Evolutionary conservation across 2,329 filamentous ascomycete genomes (phyloP).

Genomic region (Plectosphaerella cucumerina): DNA sequence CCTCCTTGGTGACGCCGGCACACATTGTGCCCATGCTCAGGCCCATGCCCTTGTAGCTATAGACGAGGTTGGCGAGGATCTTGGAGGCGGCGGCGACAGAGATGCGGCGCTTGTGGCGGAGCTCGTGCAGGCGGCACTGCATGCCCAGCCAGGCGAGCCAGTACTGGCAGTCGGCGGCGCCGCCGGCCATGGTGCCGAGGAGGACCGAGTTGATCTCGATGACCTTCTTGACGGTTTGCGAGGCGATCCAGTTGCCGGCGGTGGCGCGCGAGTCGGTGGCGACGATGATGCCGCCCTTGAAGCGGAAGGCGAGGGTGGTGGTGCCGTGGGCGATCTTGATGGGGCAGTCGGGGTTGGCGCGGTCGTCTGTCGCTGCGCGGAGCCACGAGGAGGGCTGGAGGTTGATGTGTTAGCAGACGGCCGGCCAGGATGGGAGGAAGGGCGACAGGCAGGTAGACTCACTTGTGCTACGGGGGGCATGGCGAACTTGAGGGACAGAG

Average conservation of each 20-base stretch:
- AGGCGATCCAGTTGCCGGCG: conserved; percentile 98
- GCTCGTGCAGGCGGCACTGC: conserved; percentile 98
- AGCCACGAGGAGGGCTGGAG: conserved; percentile 84
- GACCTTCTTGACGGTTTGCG: conserved; percentile 99
- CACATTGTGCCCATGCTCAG: conserved; percentile 99
- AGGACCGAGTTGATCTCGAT: conserved; percentile 96
- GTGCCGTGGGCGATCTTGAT: conserved; percentile 99
- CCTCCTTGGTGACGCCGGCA: conserved; percentile 89
- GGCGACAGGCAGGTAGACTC: conserved; percentile 28
- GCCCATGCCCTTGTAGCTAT: conserved; percentile 98
- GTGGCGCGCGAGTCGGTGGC: conserved; percentile 97
- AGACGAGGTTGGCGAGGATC: conserved; percentile 97
- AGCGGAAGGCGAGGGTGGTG: conserved; percentile 95
- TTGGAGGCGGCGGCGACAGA: conserved; percentile 95
- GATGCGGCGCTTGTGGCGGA: conserved; percentile 98
- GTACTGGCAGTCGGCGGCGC: conserved; percentile 98
- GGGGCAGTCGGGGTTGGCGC: conserved; percentile 91
- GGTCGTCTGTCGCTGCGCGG: conserved; percentile 94
- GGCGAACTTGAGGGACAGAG: conserved; percentile 86
- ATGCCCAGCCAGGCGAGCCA: conserved; percentile 98
- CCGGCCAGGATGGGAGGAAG: not conserved
- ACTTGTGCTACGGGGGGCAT: conserved; percentile 91
- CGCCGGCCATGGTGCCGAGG: conserved; percentile 96
- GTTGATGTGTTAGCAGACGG: conserved; percentile 7
- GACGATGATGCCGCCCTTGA: conserved; percentile 97